Base-by-base conservation (phyloP, 148 eudicot species). In the Limonium bicolor region DNA sequence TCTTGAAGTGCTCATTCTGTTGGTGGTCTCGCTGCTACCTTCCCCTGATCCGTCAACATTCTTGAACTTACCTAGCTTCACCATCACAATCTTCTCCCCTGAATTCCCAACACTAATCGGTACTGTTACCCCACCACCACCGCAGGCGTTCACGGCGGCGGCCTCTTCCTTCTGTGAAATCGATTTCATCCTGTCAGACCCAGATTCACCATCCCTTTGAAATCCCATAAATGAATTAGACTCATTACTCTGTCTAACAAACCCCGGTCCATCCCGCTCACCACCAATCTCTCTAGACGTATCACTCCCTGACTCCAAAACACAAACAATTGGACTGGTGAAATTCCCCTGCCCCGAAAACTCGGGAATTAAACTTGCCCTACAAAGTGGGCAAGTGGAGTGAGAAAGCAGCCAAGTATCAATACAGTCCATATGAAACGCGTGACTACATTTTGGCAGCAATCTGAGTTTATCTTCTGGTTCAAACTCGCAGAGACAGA, bases 351-450 rank as follows among this genome's bases (percentile, higher is more conserved):
- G n/a, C n/a, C n/a, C n/a, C n/a, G n/a, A n/a, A n/a, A n/a, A n/a
- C n/a, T n/a, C n/a, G 13, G 36, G 10, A 16, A 60, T 50, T 1
- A 67, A 48, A 13, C 51, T 33, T 1, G 58, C 46, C 25, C 72
- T 47, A 31, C 72, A 62, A n/a, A 69, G 50, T 21, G 74, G 74
- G 36, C 69, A 69, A 2, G 74, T 55, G 0, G 69, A 69, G 36
- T 64, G 63, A 0, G 74, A 69, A 4, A 63, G 46, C 3, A 69
- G 58, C 74, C 74, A 69, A 5, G 69, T 69, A 10, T 69, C 74
- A 4, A 69, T 64, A 23, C 74, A 69, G 14, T 16, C 41, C 18
- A 59, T 51, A 27, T 69, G 74, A 24, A 69, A 69, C 11, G 74
- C 74, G 42, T 69, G 69, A 35, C 59, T 35, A 29, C 74, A 69